Evolutionary conservation across 805 yeast genomes (phyloP).

Genomic region (Tetrapisispora namnaoensis): DNA sequence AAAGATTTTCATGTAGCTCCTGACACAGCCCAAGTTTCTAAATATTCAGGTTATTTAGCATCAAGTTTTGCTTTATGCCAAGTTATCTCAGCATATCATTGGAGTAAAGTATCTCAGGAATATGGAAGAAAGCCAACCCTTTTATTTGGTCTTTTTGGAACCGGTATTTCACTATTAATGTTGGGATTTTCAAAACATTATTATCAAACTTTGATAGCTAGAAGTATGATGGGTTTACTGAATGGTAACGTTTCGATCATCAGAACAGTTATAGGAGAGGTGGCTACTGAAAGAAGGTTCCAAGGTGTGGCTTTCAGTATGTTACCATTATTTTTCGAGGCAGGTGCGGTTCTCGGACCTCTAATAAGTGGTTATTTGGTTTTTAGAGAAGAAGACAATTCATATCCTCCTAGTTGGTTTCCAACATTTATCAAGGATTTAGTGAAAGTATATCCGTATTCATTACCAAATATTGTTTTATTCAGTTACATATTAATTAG

Average conservation of each 20-base stretch:
- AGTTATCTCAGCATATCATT: constrained; percentile 45
- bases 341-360: constrained; percentile 55
- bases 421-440: constrained; percentile 19
- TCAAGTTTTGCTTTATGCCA: constrained; percentile 56
- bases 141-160: constrained; percentile 43
- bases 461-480: constrained; percentile 43
- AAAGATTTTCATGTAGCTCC: constrained; percentile 44
- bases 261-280: constrained; percentile 52
- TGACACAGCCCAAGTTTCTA: constrained; percentile 43
- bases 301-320: constrained; percentile 56
- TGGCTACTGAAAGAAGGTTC: constrained; percentile 45
- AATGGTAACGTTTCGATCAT: constrained; percentile 61
- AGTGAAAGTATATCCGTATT: constrained; percentile 37
- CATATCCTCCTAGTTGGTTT: constrained; percentile 13
- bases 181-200: constrained; percentile 48
- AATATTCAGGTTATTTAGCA: constrained; percentile 52
- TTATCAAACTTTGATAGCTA: constrained; percentile 43
- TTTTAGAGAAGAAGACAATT: constrained; percentile 31
- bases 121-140: constrained; percentile 50
- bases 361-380: constrained; percentile 47
- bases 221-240: constrained; percentile 45
- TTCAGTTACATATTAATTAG: constrained; percentile 31
- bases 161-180: constrained; percentile 36
- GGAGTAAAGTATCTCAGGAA: constrained; percentile 49
- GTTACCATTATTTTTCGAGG: constrained; percentile 51